Conservation (phyloP, 2,329 filamentous ascomycete genomes). For the Metarhizium guizhouense region DNA sequence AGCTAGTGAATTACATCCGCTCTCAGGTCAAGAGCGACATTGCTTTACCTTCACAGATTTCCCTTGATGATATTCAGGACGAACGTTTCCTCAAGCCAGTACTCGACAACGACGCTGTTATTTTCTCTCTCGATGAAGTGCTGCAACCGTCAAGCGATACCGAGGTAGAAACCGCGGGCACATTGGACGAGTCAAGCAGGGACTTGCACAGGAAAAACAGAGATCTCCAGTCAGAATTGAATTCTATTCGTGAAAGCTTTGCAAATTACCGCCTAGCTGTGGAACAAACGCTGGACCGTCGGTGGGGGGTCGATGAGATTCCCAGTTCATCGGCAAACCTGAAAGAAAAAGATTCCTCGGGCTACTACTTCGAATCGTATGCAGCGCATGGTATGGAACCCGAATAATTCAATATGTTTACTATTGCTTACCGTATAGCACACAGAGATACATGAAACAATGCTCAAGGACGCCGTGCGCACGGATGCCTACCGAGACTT, state of each 20-base stretch:
- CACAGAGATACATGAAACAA: conserved; percentile 82
- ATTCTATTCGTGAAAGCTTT: conserved; percentile 51
- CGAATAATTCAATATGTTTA: neutral
- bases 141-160: conserved; percentile 36
- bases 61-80: conserved; percentile 56
- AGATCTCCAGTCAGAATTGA: conserved; percentile 52
- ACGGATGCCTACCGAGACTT: conserved; percentile 93
- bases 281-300: conserved; percentile 56
- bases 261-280: conserved; percentile 57
- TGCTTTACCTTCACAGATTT: conserved; percentile 47
- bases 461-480: conserved; percentile 83
- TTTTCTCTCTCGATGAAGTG: conserved; percentile 76
- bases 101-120: conserved; percentile 78
- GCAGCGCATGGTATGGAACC: conserved; percentile 44
- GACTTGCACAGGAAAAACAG: conserved; percentile 39
- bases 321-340: neutral
- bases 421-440: neutral
- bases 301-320: conserved; percentile 47
- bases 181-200: conserved; percentile 17
- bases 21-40: conserved; percentile 33
- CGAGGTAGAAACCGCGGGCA: conserved; percentile 19
- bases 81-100: conserved; percentile 78
- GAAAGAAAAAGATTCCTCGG: conserved; percentile 22
- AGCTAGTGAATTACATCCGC: conserved; percentile 63
- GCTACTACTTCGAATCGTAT: conserved; percentile 53